phyloP scores from a whole-genome alignment of 306 rosid species.

The Rosa persica region DNA sequence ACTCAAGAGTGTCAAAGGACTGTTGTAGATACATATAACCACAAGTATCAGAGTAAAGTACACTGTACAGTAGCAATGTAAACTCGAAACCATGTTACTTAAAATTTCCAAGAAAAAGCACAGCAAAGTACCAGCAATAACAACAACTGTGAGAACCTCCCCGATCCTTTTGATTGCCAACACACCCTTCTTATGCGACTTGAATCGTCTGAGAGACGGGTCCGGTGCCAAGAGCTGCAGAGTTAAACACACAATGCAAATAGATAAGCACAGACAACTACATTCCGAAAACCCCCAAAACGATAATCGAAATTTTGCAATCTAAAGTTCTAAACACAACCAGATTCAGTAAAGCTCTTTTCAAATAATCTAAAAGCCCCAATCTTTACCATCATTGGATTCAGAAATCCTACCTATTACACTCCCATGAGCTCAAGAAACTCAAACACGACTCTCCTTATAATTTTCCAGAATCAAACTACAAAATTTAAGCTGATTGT shows the following conservation, averaged over 20 bases:
- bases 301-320: background rate
- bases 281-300: constrained; percentile 5
- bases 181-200: constrained; percentile 75
- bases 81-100: background rate
- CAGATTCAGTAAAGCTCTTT: background rate
- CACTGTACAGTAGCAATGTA: background rate
- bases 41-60: background rate
- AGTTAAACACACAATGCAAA: background rate
- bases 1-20: background rate
- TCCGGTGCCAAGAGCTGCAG: constrained; percentile 84
- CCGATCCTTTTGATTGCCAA: constrained; percentile 54
- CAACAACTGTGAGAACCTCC: constrained; percentile 63
- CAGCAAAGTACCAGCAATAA: constrained; percentile 51
- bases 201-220: constrained; percentile 64
- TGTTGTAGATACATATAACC: background rate
- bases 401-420: background rate
- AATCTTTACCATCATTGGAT: background rate
- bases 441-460: background rate
- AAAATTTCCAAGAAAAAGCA: background rate
- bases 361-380: background rate
- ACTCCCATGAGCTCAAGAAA: constrained; percentile 10
- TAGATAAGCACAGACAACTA: background rate
- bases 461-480: background rate
- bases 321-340: background rate
- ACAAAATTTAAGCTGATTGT: background rate